Evolutionary conservation across 2,329 filamentous ascomycete species (phyloP).

Genomic region (Aspergillus ibericus): DNA sequence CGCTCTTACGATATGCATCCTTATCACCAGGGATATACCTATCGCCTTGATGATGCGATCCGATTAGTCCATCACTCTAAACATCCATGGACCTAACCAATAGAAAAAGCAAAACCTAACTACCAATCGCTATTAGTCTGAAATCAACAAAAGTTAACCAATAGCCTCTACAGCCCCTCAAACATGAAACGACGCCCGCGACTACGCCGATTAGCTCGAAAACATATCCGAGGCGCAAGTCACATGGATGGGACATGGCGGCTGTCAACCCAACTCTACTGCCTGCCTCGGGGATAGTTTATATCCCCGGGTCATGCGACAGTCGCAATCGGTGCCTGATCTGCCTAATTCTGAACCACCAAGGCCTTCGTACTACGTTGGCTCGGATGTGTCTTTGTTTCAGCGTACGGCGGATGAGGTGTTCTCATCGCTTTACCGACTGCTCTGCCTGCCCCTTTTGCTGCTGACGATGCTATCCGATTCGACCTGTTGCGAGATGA

Average conservation of each 20-base stretch:
- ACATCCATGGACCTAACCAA: neutral
- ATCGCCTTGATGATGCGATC: neutral
- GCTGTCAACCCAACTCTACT: neutral
- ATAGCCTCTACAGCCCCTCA: neutral
- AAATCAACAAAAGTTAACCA: neutral
- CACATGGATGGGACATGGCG: conserved; percentile 3
- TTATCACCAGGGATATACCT: neutral
- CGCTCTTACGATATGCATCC: neutral
- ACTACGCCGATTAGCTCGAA: neutral
- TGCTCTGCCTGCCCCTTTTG: neutral
- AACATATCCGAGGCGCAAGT: conserved; percentile 5
- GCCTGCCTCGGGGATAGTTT: neutral
- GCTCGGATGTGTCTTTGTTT: conserved; percentile 11
- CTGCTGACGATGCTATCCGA: neutral
- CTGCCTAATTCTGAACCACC: conserved; percentile 9
- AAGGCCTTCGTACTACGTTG: neutral
- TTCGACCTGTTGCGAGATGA: neutral
- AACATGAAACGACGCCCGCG: neutral
- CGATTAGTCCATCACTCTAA: neutral
- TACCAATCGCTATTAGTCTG: neutral
- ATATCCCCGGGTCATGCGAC: conserved; percentile 14
- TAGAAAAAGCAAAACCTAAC: neutral
- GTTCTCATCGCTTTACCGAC: neutral
- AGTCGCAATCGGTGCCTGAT: conserved; percentile 12
- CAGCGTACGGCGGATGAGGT: conserved; percentile 7